Base-by-base conservation (phyloP, 2,329 filamentous ascomycete species). In the Beauveria scarabaeidicola region DNA sequence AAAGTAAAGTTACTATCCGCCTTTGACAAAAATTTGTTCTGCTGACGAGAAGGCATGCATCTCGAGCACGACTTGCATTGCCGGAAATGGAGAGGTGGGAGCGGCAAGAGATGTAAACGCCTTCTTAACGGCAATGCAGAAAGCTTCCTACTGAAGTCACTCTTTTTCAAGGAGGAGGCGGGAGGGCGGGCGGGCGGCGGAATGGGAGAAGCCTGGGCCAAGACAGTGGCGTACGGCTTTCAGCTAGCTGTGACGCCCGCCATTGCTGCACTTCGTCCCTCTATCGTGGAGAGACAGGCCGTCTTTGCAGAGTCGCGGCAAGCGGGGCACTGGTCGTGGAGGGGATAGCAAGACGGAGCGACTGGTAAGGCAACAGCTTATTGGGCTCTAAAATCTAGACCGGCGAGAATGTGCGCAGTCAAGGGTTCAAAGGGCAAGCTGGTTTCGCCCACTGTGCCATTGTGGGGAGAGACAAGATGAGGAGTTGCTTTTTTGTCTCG, bases 401-500 rank as follows among this genome's bases (percentile, higher is more conserved):
- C 32, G 27, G 27, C 27, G 27, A 29, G 27, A 10, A 48, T 15
- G 32, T 44, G 53, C 50, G 55, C 46, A 43, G 41, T 58, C 36
- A 44, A 36, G 23, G 50, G 41, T 23, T 43, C 5, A 41, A 36
- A 25, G 29, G 13, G 25, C 13, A 40, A 36, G 53, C 54, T 29
- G 15, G 29, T 47, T 29, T 47, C 29, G 53, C 43, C 41, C 29
- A 50, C 3, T 41, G 54, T 57, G 44, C 41, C 29, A 50, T 3
- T 41, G 54, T 57, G 44, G 54, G 50, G 44, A 57, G 53, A 40
- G 44, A 40, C 43, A 56, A 40, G 43, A 56, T 9, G 29, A 40
- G 53, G n/a, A n/a, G 25, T 46, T 55, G 52, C 52, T 55, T 46
- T 47, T 25, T 38, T 21, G 32, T 36, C 32, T 36, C 32, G 32